These are phyloP conservation scores for Kluyveromyces sp. DNA, from an alignment of 1,139 yeast species.

Conservation along the genomic window DNA sequence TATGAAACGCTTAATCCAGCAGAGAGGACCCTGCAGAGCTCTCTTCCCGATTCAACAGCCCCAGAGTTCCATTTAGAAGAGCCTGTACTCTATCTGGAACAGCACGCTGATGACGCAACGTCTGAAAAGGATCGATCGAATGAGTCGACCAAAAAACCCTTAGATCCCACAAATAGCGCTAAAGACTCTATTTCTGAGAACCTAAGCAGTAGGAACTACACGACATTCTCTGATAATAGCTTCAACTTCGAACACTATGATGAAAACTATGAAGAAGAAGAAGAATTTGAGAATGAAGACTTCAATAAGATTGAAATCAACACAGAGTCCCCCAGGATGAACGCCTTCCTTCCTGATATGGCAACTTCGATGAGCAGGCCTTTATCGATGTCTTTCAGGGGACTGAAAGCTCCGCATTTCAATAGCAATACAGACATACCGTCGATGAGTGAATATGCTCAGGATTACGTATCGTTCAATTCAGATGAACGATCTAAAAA, in stretches of 20 bases:
- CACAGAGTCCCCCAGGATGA: conserved; percentile 14
- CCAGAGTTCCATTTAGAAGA: background rate
- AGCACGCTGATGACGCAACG: background rate
- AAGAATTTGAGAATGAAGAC: conserved; percentile 26
- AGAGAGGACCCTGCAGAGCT: background rate
- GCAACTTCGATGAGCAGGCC: conserved; percentile 37
- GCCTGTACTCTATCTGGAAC: background rate
- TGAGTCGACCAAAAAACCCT: background rate
- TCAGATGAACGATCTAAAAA: conserved; percentile 2
- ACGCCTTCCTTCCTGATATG: conserved; percentile 22
- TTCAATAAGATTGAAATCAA: conserved; percentile 16
- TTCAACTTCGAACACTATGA: conserved; percentile 4
- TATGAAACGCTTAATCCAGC: conserved; percentile 17
- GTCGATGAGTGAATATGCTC: background rate
- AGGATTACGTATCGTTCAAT: background rate
- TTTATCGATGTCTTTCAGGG: conserved; percentile 61
- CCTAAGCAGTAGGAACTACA: background rate
- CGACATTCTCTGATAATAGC: background rate
- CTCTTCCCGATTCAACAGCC: background rate
- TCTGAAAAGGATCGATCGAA: background rate
- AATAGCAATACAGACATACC: conserved; percentile 24
- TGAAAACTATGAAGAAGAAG: conserved; percentile 17
- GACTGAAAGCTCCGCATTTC: conserved; percentile 53
- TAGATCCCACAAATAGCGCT: background rate
- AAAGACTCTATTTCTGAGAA: background rate